Evolutionary conservation across 208 protist genomes (phyloP).

Genomic region (Vickermania ingenoplastis): DNA sequence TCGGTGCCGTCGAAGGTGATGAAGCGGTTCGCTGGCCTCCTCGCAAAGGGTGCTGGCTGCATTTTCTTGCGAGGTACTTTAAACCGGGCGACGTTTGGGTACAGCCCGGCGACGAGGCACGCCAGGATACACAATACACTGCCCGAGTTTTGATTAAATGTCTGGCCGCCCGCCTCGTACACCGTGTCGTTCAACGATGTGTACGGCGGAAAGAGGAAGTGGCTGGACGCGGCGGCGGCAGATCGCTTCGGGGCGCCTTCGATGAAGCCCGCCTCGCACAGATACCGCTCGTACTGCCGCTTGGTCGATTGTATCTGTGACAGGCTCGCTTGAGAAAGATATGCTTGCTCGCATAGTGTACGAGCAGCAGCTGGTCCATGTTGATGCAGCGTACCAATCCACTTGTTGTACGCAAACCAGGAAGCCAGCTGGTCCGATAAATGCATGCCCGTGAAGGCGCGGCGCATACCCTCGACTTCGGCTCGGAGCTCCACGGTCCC

Average conservation of each 20-base stretch:
- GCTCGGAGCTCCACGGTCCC: constrained; percentile 81
- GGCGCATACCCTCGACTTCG: constrained; percentile 74
- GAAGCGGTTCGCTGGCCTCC: constrained; percentile 10
- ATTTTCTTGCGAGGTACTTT: constrained; percentile 12
- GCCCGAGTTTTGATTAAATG: constrained; percentile 78
- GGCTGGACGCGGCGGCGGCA: constrained; percentile 8
- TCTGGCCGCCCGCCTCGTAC: constrained; percentile 73
- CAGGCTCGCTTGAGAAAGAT: constrained; percentile 69
- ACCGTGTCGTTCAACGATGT: constrained; percentile 58
- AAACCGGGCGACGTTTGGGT: constrained; percentile 88
- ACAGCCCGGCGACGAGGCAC: constrained; percentile 90
- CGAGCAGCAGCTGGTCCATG: constrained; percentile 38
- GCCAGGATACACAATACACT: constrained; percentile 83
- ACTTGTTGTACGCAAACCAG: constrained; percentile 84
- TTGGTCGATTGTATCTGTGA: constrained; percentile 86
- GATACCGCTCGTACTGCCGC: constrained; percentile 87
- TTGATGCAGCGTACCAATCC: constrained; percentile 33
- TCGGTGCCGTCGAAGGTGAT: constrained; percentile 77
- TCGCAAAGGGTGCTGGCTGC: neutral
- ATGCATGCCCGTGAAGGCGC: constrained; percentile 54
- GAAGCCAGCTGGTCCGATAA: constrained; percentile 84
- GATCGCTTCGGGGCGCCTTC: constrained; percentile 17
- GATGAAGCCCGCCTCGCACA: constrained; percentile 87
- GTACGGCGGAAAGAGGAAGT: constrained; percentile 58
- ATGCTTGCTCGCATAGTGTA: constrained; percentile 71